Conservation (phyloP, 2,329 filamentous ascomycete genomes). For the Byssothecium circinans region DNA sequence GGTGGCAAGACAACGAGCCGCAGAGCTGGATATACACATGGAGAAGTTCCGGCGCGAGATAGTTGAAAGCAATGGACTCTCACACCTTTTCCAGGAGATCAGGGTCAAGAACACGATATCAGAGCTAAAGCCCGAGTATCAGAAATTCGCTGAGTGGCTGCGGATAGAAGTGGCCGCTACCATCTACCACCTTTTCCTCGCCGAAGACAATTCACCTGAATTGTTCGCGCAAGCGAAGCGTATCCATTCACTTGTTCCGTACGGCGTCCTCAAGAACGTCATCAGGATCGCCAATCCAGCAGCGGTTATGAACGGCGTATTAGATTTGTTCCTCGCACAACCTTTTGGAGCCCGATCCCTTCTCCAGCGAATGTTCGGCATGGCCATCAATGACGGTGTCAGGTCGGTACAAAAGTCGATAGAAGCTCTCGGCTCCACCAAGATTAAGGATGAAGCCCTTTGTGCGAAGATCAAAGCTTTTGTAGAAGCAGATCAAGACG, state of each 20-base stretch:
- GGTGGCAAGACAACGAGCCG: slow-evolving; percentile 84
- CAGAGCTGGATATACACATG: slow-evolving; percentile 97
- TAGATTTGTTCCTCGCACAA: slow-evolving; percentile 94
- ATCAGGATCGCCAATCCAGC: slow-evolving; percentile 96
- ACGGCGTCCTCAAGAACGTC: slow-evolving; percentile 91
- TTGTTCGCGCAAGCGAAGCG: slow-evolving; percentile 91
- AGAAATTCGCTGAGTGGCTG: slow-evolving; percentile 98
- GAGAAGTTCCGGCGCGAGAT: slow-evolving; percentile 73
- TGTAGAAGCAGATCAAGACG: slow-evolving; percentile 70
- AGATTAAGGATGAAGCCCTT: slow-evolving; percentile 79
- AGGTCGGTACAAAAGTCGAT: slow-evolving; percentile 83
- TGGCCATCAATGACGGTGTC: slow-evolving; percentile 90
- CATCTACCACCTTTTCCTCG: slow-evolving; percentile 94
- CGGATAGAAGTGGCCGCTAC: slow-evolving; percentile 96
- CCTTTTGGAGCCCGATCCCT: slow-evolving; percentile 89
- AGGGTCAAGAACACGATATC: slow-evolving; percentile 83
- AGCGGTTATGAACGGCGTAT: slow-evolving; percentile 91
- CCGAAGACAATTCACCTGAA: slow-evolving; percentile 97
- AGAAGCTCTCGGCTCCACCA: slow-evolving; percentile 67
- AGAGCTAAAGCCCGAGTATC: slow-evolving; percentile 90
- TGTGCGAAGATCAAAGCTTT: slow-evolving; percentile 81
- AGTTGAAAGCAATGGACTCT: slow-evolving; percentile 79
- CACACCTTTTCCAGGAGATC: slow-evolving; percentile 90
- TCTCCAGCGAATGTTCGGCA: slow-evolving; percentile 90
- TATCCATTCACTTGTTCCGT: slow-evolving; percentile 93